Evolutionary conservation across 306 rosid species (phyloP), one percentile per base, ranked within the genome.

Genomic region (Vachellia pachyceras): DNA sequence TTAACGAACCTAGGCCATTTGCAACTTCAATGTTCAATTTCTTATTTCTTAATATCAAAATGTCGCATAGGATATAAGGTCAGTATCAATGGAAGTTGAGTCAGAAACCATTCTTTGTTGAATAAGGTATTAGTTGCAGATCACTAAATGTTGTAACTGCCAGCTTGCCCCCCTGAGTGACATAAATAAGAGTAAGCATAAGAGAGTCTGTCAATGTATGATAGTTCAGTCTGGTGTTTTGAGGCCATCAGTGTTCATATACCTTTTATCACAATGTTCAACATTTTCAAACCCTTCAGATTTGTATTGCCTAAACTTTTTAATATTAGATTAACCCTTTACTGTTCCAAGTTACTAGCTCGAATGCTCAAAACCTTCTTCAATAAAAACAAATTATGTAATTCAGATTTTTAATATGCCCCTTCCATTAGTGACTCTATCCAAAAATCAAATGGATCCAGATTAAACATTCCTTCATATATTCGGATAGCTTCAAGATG

Each of bases 21-120:
- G 78, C 52, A 20, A 75, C 39, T 75, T 36, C 8, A 20, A 20
- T n/a, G 0, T n/a, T 64, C 50, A 73, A 49, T 54, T n/a, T 73
- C 50, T n/a, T 72, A 15, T 73, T 37, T 55, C 67, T 36, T 72
- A 15, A 72, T 50, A 11, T n/a, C 20, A 18, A 61, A 61, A 12
- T 61, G 39, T 5, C 5, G 3, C 68, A 25, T 11, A 1, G 40
- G 29, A 61, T 29, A 23, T 5, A 29, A 12, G 40, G 39, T 29
- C 29, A 25, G 4, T 29, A 29, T 13, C 68, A 23, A 29, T 29
- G n/a, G 37, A 12, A 13, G n/a, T 61, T 61, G 39, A 60, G 36
- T 10, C 36, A 60, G 39, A 3, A 3, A 12, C 11, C 18, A 25
- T 11, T 60, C 36, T 60, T 60, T 8, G 67, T 60, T 60, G 40